Evolutionary conservation across 2,329 filamentous ascomycete species (phyloP), one percentile per base, ranked within the genome.

Genomic region (Pseudogymnoascus sp.): DNA sequence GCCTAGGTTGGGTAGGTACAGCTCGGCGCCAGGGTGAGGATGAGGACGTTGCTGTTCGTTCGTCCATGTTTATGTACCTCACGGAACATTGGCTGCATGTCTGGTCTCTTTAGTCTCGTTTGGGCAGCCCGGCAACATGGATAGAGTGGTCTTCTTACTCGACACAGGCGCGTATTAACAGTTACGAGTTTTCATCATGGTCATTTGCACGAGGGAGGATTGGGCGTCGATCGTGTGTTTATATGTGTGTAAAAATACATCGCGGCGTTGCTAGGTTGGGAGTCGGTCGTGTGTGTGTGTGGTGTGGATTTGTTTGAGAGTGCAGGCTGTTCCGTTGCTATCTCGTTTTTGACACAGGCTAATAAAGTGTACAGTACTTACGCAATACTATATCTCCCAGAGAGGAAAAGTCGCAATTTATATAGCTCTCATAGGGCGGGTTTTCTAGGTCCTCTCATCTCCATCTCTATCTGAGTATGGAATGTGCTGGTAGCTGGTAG

Each of bases 241-340:
- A 55, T 55, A 55, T 55, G 49, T 55, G 49, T 55, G 49, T 55
- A 55, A 55, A 55, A 55, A 55, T 55, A 55, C 49, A 55, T 55
- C 9, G 14, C 49, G 49, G 28, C n/a, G 49, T 33, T 55, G 49
- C 14, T 31, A 9, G 12, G 23, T 52, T 52, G 25, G 23, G 45
- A 18, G 28, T 33, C 28, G 28, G 28, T 31, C 28, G 28, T 31
- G 28, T 31, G 28, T 31, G 28, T 31, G 45, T 52, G 25, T 31
- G 25, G 25, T 55, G 45, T 49, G 43, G 43, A 49, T 49, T 6
- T 28, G 45, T 31, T 52, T 52, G 25, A 52, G 25, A 33, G 23
- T 33, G n/a, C n/a, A 55, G 28, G 45, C 25, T 4, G 25, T 33
- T n/a, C 25, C 5, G 9, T 18, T 55, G n/a, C n/a, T 33, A 8